Conservation (phyloP, 106 monocot species). For the Ottelia alismoides region DNA sequence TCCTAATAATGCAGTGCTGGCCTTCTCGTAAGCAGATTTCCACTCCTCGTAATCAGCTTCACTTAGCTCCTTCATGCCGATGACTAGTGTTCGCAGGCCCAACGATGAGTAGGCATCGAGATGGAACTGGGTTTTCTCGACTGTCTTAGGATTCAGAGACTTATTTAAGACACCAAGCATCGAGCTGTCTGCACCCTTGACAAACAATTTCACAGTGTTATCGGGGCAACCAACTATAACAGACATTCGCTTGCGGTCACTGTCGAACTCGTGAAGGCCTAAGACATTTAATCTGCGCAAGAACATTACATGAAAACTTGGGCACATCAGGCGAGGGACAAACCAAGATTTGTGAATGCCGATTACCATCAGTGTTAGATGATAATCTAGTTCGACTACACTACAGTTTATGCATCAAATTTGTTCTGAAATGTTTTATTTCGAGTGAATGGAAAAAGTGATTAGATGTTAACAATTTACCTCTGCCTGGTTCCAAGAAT, state of each 20-base stretch:
- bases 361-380: too few relatives aligned
- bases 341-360: too few relatives aligned
- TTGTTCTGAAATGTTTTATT: too few relatives aligned
- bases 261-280: conserved; percentile 97
- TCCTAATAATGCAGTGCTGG: conserved; percentile 58
- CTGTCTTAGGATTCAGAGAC: conserved; percentile 21
- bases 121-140: conserved; percentile 39
- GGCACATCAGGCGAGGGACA: too few relatives aligned
- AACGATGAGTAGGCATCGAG: conserved; percentile 53
- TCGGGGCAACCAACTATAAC: conserved; percentile 81
- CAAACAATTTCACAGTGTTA: conserved; percentile 64
- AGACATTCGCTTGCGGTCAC: conserved; percentile 97
- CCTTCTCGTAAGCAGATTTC: conserved; percentile 59
- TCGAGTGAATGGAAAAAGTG: not conserved
- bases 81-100: conserved; percentile 80
- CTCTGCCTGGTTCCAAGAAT: conserved; percentile 72
- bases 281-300: conserved; percentile 62
- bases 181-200: conserved; percentile 93
- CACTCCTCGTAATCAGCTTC: conserved; percentile 50
- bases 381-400: too few relatives aligned
- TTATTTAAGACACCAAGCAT: conserved; percentile 57
- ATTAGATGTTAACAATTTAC: conserved; percentile 15
- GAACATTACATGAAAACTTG: not conserved
- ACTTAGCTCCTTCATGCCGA: conserved; percentile 60
- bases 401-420: too few relatives aligned